Evolutionary conservation across 2,329 filamentous ascomycete genomes (phyloP).

Genomic region (Colletotrichum magnum): DNA sequence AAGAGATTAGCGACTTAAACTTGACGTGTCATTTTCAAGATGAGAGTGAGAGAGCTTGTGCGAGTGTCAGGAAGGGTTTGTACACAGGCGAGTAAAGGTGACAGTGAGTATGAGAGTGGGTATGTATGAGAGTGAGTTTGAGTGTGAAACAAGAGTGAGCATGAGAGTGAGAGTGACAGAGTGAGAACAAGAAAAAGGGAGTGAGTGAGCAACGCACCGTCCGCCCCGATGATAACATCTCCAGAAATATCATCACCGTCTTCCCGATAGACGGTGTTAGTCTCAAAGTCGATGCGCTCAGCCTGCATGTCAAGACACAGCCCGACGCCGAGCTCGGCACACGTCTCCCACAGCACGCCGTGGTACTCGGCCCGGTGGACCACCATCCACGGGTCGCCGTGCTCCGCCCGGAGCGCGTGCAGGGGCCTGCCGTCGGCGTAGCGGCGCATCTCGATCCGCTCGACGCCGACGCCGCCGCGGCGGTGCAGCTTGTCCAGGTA

Average conservation of each 20-base stretch:
- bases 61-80: no score
- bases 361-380: slow-evolving; percentile 30
- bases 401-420: background rate
- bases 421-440: slow-evolving; percentile 21
- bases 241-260: slow-evolving; percentile 33
- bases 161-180: background rate
- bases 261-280: slow-evolving; percentile 16
- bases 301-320: slow-evolving; percentile 30
- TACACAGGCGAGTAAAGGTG: rapidly evolving
- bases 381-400: slow-evolving; percentile 33
- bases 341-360: slow-evolving; percentile 24
- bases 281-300: slow-evolving; percentile 27
- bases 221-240: slow-evolving; percentile 28
- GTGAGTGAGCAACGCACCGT: slow-evolving; percentile 19
- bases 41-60: no score
- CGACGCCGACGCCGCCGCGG: background rate
- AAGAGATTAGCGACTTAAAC: background rate
- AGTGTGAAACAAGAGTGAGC: background rate
- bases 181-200: no score
- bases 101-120: background rate
- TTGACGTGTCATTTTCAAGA: no score
- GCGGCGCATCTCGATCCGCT: slow-evolving; percentile 17
- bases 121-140: no score
- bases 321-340: slow-evolving; percentile 8
- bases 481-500: slow-evolving; percentile 17